These are phyloP conservation scores for Elsinoe batatas DNA, from an alignment of 2,329 filamentous ascomycete genomes.

Conservation along the genomic window DNA sequence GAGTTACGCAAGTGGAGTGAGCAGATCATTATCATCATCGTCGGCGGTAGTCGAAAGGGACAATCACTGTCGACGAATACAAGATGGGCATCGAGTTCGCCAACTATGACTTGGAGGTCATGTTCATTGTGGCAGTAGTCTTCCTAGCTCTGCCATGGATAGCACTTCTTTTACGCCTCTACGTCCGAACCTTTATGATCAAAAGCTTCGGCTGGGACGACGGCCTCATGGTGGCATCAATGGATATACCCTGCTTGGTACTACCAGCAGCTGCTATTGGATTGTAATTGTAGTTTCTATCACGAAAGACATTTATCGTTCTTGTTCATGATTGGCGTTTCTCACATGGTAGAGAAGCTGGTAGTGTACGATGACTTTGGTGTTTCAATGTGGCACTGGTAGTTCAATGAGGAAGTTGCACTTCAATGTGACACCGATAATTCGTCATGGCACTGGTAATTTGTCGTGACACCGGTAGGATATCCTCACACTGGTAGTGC, in stretches of 20 bases:
- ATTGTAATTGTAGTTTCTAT: not conserved
- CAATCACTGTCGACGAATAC: not conserved
- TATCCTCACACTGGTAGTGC: too few species aligned
- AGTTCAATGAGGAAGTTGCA: too few species aligned
- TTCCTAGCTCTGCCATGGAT: conserved; percentile 14
- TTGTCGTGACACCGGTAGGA: too few species aligned
- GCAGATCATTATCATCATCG: not conserved
- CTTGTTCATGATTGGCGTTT: too few species aligned
- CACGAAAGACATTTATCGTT: too few species aligned
- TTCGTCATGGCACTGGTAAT: too few species aligned
- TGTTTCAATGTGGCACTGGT: not conserved
- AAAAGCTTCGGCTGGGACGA: conserved; percentile 13
- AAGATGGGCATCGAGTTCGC: not conserved
- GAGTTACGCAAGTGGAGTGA: too few species aligned
- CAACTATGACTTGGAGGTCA: conserved; percentile 1
- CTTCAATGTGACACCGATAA: too few species aligned
- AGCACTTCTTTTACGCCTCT: conserved; percentile 1
- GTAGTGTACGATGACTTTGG: not conserved
- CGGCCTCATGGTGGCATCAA: conserved; percentile 9
- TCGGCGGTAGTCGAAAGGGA: not conserved
- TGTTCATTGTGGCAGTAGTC: conserved; percentile 12
- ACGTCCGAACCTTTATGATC: conserved; percentile 8
- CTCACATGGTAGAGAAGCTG: too few species aligned
- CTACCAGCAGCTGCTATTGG: too few species aligned
- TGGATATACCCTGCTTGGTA: conserved; percentile 8